Conservation (phyloP, 768 basidiomycete species). For the Pulveroboletus ravenelii region DNA sequence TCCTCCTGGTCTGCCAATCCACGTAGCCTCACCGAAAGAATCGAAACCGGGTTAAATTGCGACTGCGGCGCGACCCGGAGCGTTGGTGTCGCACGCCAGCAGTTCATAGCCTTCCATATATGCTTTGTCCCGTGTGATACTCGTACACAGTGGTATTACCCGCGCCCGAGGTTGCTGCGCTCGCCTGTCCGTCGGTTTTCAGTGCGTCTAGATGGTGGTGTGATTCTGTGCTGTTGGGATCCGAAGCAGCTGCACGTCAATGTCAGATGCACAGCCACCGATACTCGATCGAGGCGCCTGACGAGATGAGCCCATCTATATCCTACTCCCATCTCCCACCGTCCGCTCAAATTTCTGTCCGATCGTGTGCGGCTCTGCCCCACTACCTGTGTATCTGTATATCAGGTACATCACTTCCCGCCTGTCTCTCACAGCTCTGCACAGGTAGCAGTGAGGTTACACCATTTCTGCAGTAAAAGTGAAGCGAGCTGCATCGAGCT, state of each 20-base stretch:
- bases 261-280: constrained; percentile 20
- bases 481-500: constrained; percentile 6
- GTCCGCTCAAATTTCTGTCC: not conserved
- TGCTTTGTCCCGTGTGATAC: not conserved
- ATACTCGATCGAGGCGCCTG: constrained; percentile 7
- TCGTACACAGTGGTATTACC: not conserved
- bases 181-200: too few species aligned
- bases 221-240: too few species aligned
- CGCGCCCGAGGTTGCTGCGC: not conserved
- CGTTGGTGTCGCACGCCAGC: not conserved
- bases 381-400: constrained; percentile 9
- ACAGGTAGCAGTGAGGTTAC: not conserved
- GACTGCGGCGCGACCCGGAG: not conserved
- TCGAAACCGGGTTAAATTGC: not conserved
- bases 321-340: constrained; percentile 16
- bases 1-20: not conserved
- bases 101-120: not conserved
- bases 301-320: constrained; percentile 5
- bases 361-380: constrained; percentile 14
- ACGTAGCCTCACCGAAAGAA: too few species aligned
- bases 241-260: too few species aligned
- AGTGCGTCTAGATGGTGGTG: too few species aligned
- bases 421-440: not conserved
- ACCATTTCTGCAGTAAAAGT: constrained; percentile 1
- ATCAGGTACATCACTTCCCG: constrained; percentile 2